Base-by-base conservation (phyloP, 192 early-diverging fungal species). In the Coemansia sp. region DNA sequence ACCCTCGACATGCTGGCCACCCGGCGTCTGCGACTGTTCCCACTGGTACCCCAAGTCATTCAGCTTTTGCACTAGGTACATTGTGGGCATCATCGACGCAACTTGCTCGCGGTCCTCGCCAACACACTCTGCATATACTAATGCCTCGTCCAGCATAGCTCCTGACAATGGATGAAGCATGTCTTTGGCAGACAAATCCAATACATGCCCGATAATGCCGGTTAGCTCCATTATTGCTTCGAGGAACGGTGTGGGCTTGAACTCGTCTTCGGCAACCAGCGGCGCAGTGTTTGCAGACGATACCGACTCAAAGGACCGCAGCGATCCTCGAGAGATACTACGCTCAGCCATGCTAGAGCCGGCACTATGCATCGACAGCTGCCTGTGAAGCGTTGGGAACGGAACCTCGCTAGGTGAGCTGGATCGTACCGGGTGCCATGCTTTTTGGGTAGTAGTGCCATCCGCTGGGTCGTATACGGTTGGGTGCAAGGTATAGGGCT, bases 221-320 rank as follows among this genome's bases (percentile, higher is more conserved):
- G 57, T 59, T 19, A 69, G 54, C 16, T 61, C 59, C 44, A 69
- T 61, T 12, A 62, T 62, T 3, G 66, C 66, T 19, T 30, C 37
- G 1, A 69, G 32, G 38, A 69, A 69, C 20, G 66, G 66, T 11
- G 66, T 69, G 4, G 66, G 66, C 44, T 56, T 56, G 33, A 69
- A 69, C 35, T 55, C 58, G 45, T 69, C 66, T 38, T 69, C 66
- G n/a, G 59, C 59, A 36, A 69, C 44, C 22, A 69, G 58, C 31
- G 59, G 58, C 4, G 58, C 35, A 8, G 54, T 46, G 4, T 42
- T 11, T 36, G 49, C 32, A 8, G 66, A 69, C 26, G 38, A 10
- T 5, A 17, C 47, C 10, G 66, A 57, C 16, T 35, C 54, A 5
- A 50, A 42, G 5, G 66, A 62, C 25, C 53, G 51, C 23, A 53